Evolutionary conservation across 73 alveolate species (phyloP), one percentile per base, ranked within the genome.

Genomic region (Paramecium tetraurelia): DNA sequence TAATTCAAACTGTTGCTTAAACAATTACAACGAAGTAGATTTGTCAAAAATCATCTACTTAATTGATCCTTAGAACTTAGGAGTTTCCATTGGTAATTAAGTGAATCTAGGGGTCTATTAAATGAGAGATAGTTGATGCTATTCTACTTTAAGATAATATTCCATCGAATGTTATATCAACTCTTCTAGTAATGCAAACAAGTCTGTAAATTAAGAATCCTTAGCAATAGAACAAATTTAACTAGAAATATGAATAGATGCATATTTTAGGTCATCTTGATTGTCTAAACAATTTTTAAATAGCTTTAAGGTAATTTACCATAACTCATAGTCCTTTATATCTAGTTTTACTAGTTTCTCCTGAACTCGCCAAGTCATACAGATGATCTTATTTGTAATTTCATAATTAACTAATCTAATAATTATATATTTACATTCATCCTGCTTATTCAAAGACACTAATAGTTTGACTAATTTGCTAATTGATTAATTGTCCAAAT

Each of bases 31-130:
- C 1, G 46, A 31, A n/a, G 90, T 80, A 3, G 36, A 38, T 24
- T 80, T 80, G 46, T 80, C 90, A 80, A 41, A 44, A 24, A 75
- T 14, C 18, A 75, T 22, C 38, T 44, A 80, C 20, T 80, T 40
- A 44, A 41, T 20, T 5, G 48, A 41, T 24, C 57, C 43, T 80
- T 44, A 41, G 20, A 80, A 80, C 18, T 80, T 80, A 22, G 90
- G 90, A 48, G 90, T 80, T 24, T 80, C 90, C 72, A 80, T 44
- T 6, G 90, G 90, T 46, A 41, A 43, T 16, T 40, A 38, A 0
- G 70, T 80, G 24, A 80, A 80, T 80, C 90, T 80, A 80, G 90
- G 90, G 0, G 90, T 80, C 18, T 80, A 80, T 43, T 80, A 43
- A 3, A 48, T 80, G 3, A 80, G 24, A 4, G 46, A 80, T 29